These are phyloP conservation scores for Cephaloascus fragrans DNA, from an alignment of 805 yeast species.

Conservation along the genomic window DNA sequence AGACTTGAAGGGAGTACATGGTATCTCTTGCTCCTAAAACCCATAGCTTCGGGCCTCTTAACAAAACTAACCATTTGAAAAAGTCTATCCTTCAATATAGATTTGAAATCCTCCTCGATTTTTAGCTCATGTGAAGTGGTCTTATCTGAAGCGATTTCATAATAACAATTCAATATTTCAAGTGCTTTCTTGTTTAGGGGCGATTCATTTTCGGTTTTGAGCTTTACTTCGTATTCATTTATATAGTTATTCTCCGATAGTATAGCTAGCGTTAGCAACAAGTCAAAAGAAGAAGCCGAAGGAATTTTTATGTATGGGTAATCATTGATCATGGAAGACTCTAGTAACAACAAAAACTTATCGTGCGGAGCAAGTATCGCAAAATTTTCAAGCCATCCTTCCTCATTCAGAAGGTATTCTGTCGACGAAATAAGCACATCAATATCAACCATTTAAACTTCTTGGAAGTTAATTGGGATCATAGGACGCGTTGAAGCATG, in stretches of 20 bases:
- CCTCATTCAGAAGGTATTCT: neutral
- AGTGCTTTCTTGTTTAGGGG: neutral
- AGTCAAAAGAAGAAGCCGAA: neutral
- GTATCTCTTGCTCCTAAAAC: neutral
- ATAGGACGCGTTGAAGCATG: too few relatives aligned
- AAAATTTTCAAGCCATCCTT: neutral
- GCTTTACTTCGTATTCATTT: neutral
- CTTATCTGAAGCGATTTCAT: neutral
- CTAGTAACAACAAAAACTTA: neutral
- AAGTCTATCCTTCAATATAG: neutral
- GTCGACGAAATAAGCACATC: neutral
- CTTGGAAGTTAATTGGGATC: too few relatives aligned
- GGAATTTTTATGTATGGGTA: neutral
- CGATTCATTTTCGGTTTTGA: neutral
- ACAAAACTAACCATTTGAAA: neutral
- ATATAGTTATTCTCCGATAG: neutral
- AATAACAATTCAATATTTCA: neutral
- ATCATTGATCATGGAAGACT: neutral
- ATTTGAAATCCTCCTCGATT: neutral
- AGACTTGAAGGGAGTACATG: neutral
- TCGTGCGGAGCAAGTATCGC: neutral
- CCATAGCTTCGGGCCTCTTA: neutral
- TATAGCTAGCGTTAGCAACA: neutral
- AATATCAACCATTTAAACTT: too few relatives aligned
- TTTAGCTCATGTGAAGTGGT: too few relatives aligned